A percentile compares a stretch with the other conserved stretches of the same genome.
Conservation (phyloP, 2,329 filamentous ascomycete species). For the Corynespora cassiicola region DNA sequence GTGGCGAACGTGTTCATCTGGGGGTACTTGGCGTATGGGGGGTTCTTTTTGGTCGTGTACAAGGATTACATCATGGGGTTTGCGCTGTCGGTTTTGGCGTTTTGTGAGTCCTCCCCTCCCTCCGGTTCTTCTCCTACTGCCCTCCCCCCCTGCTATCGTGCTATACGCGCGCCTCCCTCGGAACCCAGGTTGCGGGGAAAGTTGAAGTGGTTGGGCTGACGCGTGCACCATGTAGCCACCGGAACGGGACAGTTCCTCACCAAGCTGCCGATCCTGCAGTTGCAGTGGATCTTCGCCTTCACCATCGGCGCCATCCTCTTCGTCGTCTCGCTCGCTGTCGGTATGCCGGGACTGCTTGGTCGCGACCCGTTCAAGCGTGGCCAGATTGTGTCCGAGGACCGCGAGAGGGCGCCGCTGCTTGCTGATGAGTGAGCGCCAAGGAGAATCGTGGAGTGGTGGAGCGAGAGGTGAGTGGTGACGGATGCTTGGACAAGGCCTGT, state of each 20-base stretch:
- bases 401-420: constrained; percentile 62
- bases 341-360: constrained; percentile 68
- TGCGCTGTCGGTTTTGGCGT: constrained; percentile 73
- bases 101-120: constrained; percentile 59
- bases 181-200: too few relatives aligned
- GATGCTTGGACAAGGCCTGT: too few relatives aligned
- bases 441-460: too few relatives aligned
- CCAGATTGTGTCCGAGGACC: constrained; percentile 54
- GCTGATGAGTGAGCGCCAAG: constrained; percentile 52
- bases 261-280: constrained; percentile 73
- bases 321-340: constrained; percentile 69
- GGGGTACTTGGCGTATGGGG: constrained; percentile 77
- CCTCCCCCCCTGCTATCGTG: background rate
- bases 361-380: constrained; percentile 60
- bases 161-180: constrained; percentile 2
- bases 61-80: constrained; percentile 83
- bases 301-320: constrained; percentile 79
- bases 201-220: background rate
- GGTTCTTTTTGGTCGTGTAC: constrained; percentile 76
- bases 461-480: too few relatives aligned
- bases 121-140: background rate
- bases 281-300: constrained; percentile 95
- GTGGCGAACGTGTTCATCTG: constrained; percentile 89
- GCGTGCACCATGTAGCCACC: constrained; percentile 56
- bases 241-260: constrained; percentile 78